Base-by-base conservation (phyloP, 768 basidiomycete species). In the Lentinula aciculospora region DNA sequence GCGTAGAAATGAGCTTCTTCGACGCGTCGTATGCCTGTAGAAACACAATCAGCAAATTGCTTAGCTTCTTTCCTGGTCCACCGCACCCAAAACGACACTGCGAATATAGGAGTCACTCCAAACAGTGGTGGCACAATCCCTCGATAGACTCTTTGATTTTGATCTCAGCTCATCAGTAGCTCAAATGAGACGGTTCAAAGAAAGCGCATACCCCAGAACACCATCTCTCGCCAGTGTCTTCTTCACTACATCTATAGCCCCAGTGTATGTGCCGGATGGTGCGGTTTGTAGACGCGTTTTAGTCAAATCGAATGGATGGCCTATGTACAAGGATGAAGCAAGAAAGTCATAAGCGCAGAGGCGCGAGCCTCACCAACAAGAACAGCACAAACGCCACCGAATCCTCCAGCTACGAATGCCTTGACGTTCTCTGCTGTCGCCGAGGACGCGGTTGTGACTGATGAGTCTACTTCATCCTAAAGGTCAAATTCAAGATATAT, bases 221-320 rank as follows among this genome's bases (percentile, higher is more conserved):
- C 97, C 97, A 81, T 98, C 97, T 58, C 85, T 81, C n/a, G 92
- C 92, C 53, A 98, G 62, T 0, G 89, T 87, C 75, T 92, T 90
- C 74, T 85, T 89, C 48, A 98, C 93, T 28, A 96, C 96, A 72
- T 99, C 96, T 21, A 98, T 64, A 1, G 92, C 93, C 42, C 97
- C 94, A 39, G 79, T 93, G 74, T 99, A 99, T 46, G 83, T 79
- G 3, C 97, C 95, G 9, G 89, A 83, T 15, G 83, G 64, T 9
- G 97, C 96, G 4, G 97, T 98, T 72, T 99, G 97, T 60, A 99
- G 71, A 44, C 96, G 82, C n/a, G 92, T 94, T 76, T 95, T 95
- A 58, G 92, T 97, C 66, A 98, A 76, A 74, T 99, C 97, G 69
- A 98, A 99, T 8, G 97, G 97, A 68, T 99, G 97, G 1, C 97